Percentiles rank a stretch among this genome's conserved stretches.
Conservation (phyloP, 192 early-diverging fungal genomes). For the Thamnidium elegans region DNA sequence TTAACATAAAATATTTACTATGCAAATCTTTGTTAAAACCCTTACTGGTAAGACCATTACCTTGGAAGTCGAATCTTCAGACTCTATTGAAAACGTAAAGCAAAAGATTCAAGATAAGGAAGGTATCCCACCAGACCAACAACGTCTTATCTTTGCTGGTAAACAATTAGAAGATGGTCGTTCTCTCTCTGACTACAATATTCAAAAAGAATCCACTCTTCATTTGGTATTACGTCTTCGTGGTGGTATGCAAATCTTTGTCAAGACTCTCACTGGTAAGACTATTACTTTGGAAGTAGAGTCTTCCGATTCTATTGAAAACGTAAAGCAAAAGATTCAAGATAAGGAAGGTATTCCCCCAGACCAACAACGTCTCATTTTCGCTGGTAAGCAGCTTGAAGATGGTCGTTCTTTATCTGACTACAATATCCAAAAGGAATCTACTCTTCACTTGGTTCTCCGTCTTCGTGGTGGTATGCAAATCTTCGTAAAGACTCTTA, state of each 20-base stretch:
- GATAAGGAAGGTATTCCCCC: slow-evolving; percentile 87
- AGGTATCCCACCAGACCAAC: slow-evolving; percentile 77
- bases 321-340: slow-evolving; percentile 82
- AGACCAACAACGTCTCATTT: slow-evolving; percentile 81
- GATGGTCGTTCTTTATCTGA: slow-evolving; percentile 71
- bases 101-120: slow-evolving; percentile 97
- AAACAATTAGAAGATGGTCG: slow-evolving; percentile 76
- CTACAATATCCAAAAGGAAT: slow-evolving; percentile 87
- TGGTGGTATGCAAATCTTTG: slow-evolving; percentile 68
- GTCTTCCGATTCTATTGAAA: slow-evolving; percentile 71
- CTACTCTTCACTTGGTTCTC: slow-evolving; percentile 73
- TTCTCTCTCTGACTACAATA: slow-evolving; percentile 66
- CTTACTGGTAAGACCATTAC: slow-evolving; percentile 97
- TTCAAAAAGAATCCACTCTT: slow-evolving; percentile 67
- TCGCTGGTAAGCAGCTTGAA: slow-evolving; percentile 81
- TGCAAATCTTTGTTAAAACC: slow-evolving; percentile 70
- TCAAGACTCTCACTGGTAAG: slow-evolving; percentile 93
- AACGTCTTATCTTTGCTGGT: slow-evolving; percentile 73
- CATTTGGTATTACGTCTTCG: slow-evolving; percentile 63
- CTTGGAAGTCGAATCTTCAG: slow-evolving; percentile 78
- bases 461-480: slow-evolving; percentile 75
- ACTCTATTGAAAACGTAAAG: slow-evolving; percentile 80
- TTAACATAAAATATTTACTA: slow-evolving; percentile 18
- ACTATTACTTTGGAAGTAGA: slow-evolving; percentile 93
- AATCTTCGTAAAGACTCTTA: slow-evolving; percentile 72